Evolutionary conservation across 495 filamentous ascomycete species (phyloP).

Genomic region (Darksidea phi): DNA sequence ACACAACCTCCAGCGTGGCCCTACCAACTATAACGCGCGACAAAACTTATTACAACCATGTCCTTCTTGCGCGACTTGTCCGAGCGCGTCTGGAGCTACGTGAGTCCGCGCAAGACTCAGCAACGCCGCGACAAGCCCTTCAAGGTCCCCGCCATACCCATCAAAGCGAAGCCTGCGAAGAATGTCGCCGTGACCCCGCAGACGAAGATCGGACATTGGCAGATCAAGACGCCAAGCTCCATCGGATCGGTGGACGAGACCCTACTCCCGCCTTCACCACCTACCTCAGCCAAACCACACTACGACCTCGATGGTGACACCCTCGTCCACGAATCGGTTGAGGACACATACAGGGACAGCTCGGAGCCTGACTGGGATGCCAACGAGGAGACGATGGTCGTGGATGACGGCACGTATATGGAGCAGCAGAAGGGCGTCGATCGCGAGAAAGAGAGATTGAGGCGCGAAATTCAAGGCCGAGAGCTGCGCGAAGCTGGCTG

Average conservation of each 20-base stretch:
- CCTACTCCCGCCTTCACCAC: slow-evolving; percentile 16
- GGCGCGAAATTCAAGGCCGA: slow-evolving; percentile 31
- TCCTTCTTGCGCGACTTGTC: slow-evolving; percentile 32
- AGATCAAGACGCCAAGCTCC: slow-evolving; percentile 14
- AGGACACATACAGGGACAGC: neutral
- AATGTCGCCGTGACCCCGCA: slow-evolving; percentile 32
- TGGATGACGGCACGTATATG: slow-evolving; percentile 34
- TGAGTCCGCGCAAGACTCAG: slow-evolving; percentile 38
- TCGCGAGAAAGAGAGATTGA: slow-evolving; percentile 34
- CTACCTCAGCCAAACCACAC: slow-evolving; percentile 18
- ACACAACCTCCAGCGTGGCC: neutral
- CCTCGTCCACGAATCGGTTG: slow-evolving; percentile 20
- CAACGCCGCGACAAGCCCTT: slow-evolving; percentile 32
- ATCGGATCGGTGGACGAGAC: slow-evolving; percentile 4
- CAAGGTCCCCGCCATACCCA: slow-evolving; percentile 16
- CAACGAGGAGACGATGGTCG: slow-evolving; percentile 37
- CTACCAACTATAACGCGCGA: neutral
- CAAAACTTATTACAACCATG: slow-evolving; percentile 3
- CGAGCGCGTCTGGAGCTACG: slow-evolving; percentile 37
- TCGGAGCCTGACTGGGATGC: slow-evolving; percentile 23
- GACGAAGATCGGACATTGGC: slow-evolving; percentile 30
- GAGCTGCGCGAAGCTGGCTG: slow-evolving; percentile 42
- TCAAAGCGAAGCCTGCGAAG: neutral
- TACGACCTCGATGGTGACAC: slow-evolving; percentile 38
- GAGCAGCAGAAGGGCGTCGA: slow-evolving; percentile 32